Evolutionary conservation across 345 rosid species (phyloP), one percentile per base, ranked within the genome.

Genomic region (Excoecaria agallocha): DNA sequence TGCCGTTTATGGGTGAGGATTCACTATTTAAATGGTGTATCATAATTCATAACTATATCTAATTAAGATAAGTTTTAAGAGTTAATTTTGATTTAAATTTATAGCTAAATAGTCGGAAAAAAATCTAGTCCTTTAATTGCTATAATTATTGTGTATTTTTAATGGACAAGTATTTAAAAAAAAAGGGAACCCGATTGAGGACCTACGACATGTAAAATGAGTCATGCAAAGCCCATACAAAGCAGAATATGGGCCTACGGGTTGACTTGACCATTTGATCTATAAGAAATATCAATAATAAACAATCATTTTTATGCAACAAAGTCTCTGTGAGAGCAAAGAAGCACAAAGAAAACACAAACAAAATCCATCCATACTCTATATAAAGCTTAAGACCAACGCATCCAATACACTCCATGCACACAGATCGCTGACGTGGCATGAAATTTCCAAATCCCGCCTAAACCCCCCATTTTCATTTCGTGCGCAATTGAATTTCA

Each of bases 401-500:
- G 54, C 49, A 74, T 48, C 88, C 86, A 85, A 81, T 87, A 0
- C 12, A 0, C 2, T 22, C 0, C 41, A 30, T 68, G 25, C 82
- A 74, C 92, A 8, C 38, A 78, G 97, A 94, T 89, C 72, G 85
- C 5, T 88, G 89, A 94, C 90, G 70, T 94, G 97, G 86, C 82
- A 57, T 52, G 48, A 82, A 79, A 82, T 73, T 82, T 76, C 79
- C 79, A 87, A 87, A 89, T 87, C 94, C 94, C 96, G 93, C 94
- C 88, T 82, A 89, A 90, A 91, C 90, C 92, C 91, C 51, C 56
- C 66, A 66, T 77, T 80, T 30, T 84, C 91, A 85, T 89, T 90
- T 86, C 88, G 81, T 82, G 75, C 85, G 88, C 86, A 87, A 91
- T 89, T 87, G 87, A 87, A 87, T 86, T 91, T 90, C 86, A 86